Conservation (phyloP, 306 rosid genomes). For the Glycine tomentella region DNA sequence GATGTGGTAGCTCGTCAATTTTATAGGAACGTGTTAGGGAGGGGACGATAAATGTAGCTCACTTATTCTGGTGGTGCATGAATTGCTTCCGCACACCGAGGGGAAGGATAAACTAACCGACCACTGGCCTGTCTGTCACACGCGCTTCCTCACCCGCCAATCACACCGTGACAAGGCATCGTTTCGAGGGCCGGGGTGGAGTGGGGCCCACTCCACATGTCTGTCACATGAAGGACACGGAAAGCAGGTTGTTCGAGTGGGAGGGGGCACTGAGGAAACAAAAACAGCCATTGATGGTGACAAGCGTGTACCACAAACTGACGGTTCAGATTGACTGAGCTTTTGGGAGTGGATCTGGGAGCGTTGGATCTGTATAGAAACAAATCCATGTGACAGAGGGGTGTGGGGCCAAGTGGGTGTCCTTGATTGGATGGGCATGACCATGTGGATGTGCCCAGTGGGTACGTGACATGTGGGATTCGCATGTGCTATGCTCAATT, state of each 20-base stretch:
- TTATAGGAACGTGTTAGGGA: constrained; percentile 43
- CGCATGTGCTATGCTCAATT: constrained; percentile 36
- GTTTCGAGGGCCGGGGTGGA: neutral
- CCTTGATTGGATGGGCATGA: constrained; percentile 55
- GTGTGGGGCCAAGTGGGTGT: constrained; percentile 53
- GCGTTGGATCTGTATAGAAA: constrained; percentile 54
- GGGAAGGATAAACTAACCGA: constrained; percentile 32
- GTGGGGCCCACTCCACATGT: constrained; percentile 41
- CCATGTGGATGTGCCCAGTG: constrained; percentile 46
- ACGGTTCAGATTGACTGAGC: constrained; percentile 54
- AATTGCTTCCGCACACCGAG: constrained; percentile 36
- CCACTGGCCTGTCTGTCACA: constrained; percentile 22
- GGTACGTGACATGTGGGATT: constrained; percentile 45
- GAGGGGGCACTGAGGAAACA: constrained; percentile 61
- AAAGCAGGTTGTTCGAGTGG: constrained; percentile 43
- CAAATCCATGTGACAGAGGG: constrained; percentile 62
- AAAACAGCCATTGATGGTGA: constrained; percentile 48
- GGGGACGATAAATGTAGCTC: constrained; percentile 43
- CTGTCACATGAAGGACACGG: constrained; percentile 52
- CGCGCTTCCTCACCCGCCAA: constrained; percentile 56
- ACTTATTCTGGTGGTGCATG: constrained; percentile 52
- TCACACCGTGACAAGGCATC: constrained; percentile 29
- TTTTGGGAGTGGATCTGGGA: constrained; percentile 32
- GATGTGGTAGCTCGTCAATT: constrained; percentile 33
- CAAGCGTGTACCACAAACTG: constrained; percentile 50